These are phyloP conservation scores for Lotus japonicus DNA, from an alignment of 306 rosid genomes.

Conservation along the genomic window DNA sequence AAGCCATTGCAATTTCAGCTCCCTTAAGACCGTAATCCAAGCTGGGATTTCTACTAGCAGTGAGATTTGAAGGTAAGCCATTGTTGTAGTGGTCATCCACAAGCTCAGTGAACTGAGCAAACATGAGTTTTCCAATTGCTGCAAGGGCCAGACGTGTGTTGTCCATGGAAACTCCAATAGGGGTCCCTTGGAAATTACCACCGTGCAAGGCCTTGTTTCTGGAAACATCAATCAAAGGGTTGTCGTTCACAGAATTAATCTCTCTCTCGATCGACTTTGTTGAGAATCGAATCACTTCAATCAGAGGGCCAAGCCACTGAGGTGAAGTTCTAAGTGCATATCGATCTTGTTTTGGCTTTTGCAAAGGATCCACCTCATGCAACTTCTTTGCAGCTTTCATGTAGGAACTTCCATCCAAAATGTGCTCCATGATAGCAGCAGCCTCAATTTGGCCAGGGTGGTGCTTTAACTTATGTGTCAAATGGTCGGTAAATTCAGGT, in stretches of 20 bases:
- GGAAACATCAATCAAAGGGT: constrained; percentile 85
- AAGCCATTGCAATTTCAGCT: constrained; percentile 53
- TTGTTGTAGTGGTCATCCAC: constrained; percentile 86
- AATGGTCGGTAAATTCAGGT: constrained; percentile 81
- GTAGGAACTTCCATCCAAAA: constrained; percentile 82
- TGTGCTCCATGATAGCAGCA: constrained; percentile 91
- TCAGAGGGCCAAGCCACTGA: constrained; percentile 83
- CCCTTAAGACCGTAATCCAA: constrained; percentile 91
- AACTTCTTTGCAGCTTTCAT: constrained; percentile 62
- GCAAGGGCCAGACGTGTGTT: constrained; percentile 88
- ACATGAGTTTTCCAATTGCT: constrained; percentile 77
- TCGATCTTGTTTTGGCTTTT: constrained; percentile 83
- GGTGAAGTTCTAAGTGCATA: constrained; percentile 90
- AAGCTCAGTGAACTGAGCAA: constrained; percentile 85
- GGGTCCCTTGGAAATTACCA: constrained; percentile 93
- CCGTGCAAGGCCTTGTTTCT: constrained; percentile 89
- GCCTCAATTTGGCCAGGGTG: constrained; percentile 97
- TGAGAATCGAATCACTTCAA: constrained; percentile 76
- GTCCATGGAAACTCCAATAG: constrained; percentile 94
- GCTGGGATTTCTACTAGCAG: constrained; percentile 75
- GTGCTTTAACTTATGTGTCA: constrained; percentile 84
- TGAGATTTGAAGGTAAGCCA: constrained; percentile 75
- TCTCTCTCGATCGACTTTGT: constrained; percentile 86
- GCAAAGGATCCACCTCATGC: constrained; percentile 74
- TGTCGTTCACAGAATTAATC: constrained; percentile 86